phyloP scores from a whole-genome alignment of 352 stramenopile genomes.

The Phytopythium boreale region DNA sequence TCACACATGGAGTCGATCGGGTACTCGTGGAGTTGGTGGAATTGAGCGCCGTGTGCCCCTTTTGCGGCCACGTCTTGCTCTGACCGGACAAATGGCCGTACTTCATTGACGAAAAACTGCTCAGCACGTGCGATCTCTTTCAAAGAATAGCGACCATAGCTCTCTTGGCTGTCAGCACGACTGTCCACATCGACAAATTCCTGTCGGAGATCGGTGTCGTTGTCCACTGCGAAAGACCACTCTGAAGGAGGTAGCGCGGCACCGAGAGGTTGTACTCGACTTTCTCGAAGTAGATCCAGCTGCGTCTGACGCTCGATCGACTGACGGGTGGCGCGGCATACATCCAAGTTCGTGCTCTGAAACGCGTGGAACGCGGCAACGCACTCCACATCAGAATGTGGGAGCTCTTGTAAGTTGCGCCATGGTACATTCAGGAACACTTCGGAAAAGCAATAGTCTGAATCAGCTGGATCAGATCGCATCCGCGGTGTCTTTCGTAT shows the following conservation, averaged over 20 bases:
- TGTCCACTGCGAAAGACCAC: too few species aligned
- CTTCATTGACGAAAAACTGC: background rate
- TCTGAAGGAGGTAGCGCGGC: too few species aligned
- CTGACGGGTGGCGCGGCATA: background rate
- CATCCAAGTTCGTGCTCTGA: background rate
- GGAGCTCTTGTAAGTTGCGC: background rate
- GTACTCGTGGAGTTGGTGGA: background rate
- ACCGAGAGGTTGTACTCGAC: too few species aligned
- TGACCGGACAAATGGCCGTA: background rate
- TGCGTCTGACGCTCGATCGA: background rate
- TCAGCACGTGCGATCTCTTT: background rate
- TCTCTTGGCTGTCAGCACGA: background rate
- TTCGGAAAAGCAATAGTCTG: background rate
- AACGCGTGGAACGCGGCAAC: background rate
- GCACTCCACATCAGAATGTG: background rate
- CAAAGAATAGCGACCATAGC: background rate
- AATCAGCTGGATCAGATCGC: background rate
- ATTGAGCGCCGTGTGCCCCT: too few species aligned
- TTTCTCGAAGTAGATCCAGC: background rate
- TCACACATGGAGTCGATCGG: background rate
- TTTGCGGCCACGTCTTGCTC: background rate
- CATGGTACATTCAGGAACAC: background rate
- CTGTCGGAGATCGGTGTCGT: background rate
- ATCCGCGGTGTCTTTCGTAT: background rate
- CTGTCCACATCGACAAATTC: background rate